Evolutionary conservation across 352 stramenopile species (phyloP), one percentile per base, ranked within the genome.

Genomic region (Phytopythium boreale): DNA sequence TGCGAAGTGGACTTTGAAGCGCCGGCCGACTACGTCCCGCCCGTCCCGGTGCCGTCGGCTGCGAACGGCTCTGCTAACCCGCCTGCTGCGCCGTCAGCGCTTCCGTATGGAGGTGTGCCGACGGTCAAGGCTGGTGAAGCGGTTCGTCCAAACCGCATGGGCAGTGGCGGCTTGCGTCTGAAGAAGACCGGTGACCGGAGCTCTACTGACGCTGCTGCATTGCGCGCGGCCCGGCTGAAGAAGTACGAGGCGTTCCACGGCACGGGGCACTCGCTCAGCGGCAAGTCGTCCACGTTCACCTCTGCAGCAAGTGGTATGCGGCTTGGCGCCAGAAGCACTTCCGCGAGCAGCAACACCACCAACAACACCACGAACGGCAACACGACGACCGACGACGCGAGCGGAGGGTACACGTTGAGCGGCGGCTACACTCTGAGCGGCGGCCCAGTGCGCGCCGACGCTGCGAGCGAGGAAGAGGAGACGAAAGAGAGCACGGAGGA

Each of bases 1-100:
- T 99, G 97, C 65, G 98, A 99, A 72, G 95, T 99, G 9, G 98
- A 99, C 75, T 99, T 99, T 75, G 97, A 99, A 71, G 87, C 97
- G 3, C 98, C 98, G 3, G 79, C 82, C 0, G 88, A 94, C 64
- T 96, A 96, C 52, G 77, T 90, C 5, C 83, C 79, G 19, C 81
- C 85, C 12, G 60, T 74, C 10, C 71, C 77, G 8, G 60, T 68
- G 5, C 58, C 66, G 20, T 31, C 69, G 19, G 61, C 63, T 14
- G 52, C 66, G 34, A 55, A 53, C 8, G 66, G 44, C 26, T 52
- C 41, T 39, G 56, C 26, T 2, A 55, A 64, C n/a, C 62, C 79
- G 34, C 67, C 79, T 31, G 59, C 74, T 1, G 69, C 68, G 20
- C 71, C 77, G 24, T 89, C 78, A 4, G 61, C 82, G 49, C 62